Conservation (phyloP, 257 asterid genomes). For the Galeopsis tetrahit region DNA sequence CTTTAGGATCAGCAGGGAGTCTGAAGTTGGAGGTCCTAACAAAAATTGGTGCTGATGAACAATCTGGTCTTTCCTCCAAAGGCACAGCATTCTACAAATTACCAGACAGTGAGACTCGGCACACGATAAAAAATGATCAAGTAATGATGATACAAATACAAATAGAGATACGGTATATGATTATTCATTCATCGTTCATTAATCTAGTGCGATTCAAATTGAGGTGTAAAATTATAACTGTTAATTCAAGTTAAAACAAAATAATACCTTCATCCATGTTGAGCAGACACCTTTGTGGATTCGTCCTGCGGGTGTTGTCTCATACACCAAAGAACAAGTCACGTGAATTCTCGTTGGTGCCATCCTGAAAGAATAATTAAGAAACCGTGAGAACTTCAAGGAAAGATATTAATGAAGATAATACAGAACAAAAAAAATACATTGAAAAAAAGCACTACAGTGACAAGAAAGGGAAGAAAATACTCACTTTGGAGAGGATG, state of each 20-base stretch:
- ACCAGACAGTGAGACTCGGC: slow-evolving; percentile 19
- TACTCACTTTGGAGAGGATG: slow-evolving; percentile 90
- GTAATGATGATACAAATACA: too few species aligned
- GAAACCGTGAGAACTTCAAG: slow-evolving; percentile 23
- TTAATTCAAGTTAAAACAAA: slow-evolving; percentile 19
- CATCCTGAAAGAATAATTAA: slow-evolving; percentile 52
- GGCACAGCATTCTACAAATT: slow-evolving; percentile 76
- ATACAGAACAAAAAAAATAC: neutral
- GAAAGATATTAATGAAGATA: slow-evolving; percentile 7
- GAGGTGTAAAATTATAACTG: neutral
- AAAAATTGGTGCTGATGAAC: slow-evolving; percentile 83
- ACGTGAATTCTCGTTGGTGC: slow-evolving; percentile 82
- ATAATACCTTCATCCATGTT: slow-evolving; percentile 95
- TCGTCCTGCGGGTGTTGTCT: slow-evolving; percentile 86
- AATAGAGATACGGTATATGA: neutral
- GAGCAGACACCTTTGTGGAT: slow-evolving; percentile 98
- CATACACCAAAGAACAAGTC: slow-evolving; percentile 90
- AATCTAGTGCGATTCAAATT: neutral
- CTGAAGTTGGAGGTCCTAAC: slow-evolving; percentile 91
- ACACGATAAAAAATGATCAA: neutral
- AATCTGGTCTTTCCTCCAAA: slow-evolving; percentile 65
- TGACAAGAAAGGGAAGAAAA: neutral
- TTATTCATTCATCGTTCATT: neutral
- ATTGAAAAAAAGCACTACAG: neutral
- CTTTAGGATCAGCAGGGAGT: slow-evolving; percentile 82